A percentile compares a stretch with the other conserved stretches of the same genome.
phyloP scores from a whole-genome alignment of 495 filamentous ascomycete species.

The Annulohypoxylon stygium region DNA sequence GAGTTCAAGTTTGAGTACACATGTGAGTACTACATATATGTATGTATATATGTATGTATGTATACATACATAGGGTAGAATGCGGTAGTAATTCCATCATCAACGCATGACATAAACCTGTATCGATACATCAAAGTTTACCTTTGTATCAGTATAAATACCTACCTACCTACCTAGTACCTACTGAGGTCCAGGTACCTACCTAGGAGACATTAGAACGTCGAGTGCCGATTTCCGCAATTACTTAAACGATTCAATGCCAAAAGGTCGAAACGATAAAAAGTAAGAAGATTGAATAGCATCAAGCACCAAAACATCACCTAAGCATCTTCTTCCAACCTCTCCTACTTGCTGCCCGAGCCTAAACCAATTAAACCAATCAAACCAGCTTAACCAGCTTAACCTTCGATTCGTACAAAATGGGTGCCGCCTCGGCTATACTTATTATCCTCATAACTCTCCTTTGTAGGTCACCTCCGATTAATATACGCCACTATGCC shows the following conservation, averaged over 20 bases:
- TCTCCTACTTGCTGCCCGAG: neutral
- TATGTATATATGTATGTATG: too few species aligned
- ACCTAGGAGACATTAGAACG: neutral
- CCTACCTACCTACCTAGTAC: too few species aligned
- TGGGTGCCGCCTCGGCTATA: conserved; percentile 67
- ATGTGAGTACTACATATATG: neutral
- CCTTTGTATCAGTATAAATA: neutral
- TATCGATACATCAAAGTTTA: neutral
- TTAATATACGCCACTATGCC: neutral
- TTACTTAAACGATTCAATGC: neutral
- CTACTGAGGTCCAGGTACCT: too few species aligned
- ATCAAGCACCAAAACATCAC: neutral
- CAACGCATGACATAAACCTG: neutral
- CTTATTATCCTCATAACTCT: conserved; percentile 70
- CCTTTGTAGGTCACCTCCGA: conserved; percentile 56
- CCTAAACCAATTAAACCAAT: neutral
- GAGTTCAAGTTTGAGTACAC: neutral
- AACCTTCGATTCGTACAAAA: conserved; percentile 49
- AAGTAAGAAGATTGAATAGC: neutral
- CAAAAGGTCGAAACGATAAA: neutral
- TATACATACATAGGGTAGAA: neutral
- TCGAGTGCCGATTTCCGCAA: neutral
- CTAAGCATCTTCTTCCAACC: neutral
- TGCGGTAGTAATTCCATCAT: neutral
- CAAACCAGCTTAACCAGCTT: neutral